These are phyloP conservation scores for Paecilomyces dactylethromorphus DNA, from an alignment of 2,329 filamentous ascomycete genomes.

Conservation along the genomic window DNA sequence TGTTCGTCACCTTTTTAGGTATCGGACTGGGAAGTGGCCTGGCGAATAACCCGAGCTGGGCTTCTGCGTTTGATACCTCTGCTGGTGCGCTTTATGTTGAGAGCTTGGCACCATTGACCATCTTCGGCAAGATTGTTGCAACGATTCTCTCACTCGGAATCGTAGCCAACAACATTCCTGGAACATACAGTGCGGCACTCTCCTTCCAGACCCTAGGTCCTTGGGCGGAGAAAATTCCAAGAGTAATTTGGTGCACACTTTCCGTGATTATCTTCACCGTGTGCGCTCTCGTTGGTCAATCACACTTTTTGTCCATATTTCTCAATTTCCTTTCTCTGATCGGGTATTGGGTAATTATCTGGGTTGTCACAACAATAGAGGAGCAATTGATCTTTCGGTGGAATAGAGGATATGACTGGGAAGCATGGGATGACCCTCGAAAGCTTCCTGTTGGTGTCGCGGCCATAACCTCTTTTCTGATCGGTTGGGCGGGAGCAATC, in stretches of 20 bases:
- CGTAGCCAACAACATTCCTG: conserved; percentile 31
- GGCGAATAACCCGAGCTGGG: conserved; percentile 18
- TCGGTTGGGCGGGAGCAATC: conserved; percentile 24
- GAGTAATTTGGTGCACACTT: conserved; percentile 22
- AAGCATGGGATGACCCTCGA: conserved; percentile 24
- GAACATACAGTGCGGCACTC: conserved; percentile 30
- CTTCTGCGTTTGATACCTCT: conserved; percentile 18
- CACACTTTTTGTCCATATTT: conserved; percentile 31
- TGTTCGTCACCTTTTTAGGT: conserved; percentile 23
- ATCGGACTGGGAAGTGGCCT: conserved; percentile 27
- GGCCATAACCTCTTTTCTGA: conserved; percentile 20
- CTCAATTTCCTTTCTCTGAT: conserved; percentile 34
- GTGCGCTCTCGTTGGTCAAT: conserved; percentile 29
- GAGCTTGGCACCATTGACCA: conserved; percentile 22
- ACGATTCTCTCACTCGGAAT: conserved; percentile 30
- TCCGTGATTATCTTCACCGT: neutral
- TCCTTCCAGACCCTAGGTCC: conserved; percentile 29
- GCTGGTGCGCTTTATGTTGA: conserved; percentile 28
- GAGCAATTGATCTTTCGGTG: conserved; percentile 36
- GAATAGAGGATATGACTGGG: conserved; percentile 25
- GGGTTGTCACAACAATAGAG: conserved; percentile 28
- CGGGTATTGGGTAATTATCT: conserved; percentile 34
- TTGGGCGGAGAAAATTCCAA: conserved; percentile 22
- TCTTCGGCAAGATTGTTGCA: conserved; percentile 28
- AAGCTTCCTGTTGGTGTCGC: conserved; percentile 31